These are phyloP conservation scores for Luvunga scandens DNA, from an alignment of 345 rosid genomes.

Conservation along the genomic window DNA sequence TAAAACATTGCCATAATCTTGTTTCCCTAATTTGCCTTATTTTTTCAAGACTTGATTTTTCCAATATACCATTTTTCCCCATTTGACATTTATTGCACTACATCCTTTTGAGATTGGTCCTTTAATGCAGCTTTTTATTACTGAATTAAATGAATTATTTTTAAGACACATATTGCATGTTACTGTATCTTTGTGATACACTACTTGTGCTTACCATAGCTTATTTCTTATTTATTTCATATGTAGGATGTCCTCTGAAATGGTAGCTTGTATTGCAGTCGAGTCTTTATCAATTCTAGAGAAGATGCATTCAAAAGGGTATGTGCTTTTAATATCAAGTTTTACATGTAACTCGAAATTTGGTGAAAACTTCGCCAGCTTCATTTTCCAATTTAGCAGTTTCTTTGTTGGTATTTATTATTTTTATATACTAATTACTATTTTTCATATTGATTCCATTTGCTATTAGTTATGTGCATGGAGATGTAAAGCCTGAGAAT, in stretches of 20 bases:
- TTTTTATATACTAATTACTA: slow-evolving; percentile 9
- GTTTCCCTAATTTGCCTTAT: neutral
- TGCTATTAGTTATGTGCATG: slow-evolving; percentile 82
- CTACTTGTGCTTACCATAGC: neutral
- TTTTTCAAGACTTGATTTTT: neutral
- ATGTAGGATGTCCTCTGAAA: slow-evolving; percentile 87
- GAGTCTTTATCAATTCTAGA: slow-evolving; percentile 92
- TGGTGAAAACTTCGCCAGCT: slow-evolving; percentile 5
- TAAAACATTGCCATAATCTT: neutral
- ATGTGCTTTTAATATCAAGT: slow-evolving; percentile 24
- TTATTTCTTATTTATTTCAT: slow-evolving; percentile 1
- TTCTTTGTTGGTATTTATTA: neutral
- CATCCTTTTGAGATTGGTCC: neutral
- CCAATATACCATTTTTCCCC: neutral
- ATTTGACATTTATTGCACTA: neutral
- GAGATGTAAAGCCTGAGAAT: slow-evolving; percentile 97
- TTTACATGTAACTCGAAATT: neutral
- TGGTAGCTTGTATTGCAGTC: slow-evolving; percentile 96
- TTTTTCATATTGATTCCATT: slow-evolving; percentile 3
- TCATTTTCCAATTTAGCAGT: neutral
- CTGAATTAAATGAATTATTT: neutral
- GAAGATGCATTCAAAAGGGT: slow-evolving; percentile 95
- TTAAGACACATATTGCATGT: neutral
- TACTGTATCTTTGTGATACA: neutral
- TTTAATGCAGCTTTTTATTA: neutral